Conservation (phyloP, 768 basidiomycete genomes). For the Dioszegia hungarica region DNA sequence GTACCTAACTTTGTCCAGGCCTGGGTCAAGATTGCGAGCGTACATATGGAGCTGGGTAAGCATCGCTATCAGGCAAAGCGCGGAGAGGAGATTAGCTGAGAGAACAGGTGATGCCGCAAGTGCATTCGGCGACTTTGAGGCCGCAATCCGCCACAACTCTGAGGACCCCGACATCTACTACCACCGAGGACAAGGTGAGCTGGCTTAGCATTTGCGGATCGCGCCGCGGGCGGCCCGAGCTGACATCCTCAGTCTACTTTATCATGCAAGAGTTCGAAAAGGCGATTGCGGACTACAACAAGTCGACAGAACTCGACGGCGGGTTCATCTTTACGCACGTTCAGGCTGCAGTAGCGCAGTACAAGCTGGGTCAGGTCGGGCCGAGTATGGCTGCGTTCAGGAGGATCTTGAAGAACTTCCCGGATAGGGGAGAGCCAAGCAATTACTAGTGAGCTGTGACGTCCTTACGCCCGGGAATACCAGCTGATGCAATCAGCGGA, state of each 20-base stretch:
- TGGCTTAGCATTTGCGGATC: too few relatives aligned
- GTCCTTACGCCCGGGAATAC: background rate
- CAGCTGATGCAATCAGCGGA: conserved; percentile 57
- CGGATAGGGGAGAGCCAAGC: conserved; percentile 76
- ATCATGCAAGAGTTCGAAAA: conserved; percentile 83
- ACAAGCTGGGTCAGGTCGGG: conserved; percentile 73
- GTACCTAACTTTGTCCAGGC: conserved; percentile 69
- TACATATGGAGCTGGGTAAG: conserved; percentile 84
- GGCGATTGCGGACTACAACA: conserved; percentile 84
- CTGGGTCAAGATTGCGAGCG: conserved; percentile 92
- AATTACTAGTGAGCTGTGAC: conserved; percentile 74
- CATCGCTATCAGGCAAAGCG: background rate
- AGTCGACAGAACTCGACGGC: conserved; percentile 80
- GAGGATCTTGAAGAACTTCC: conserved; percentile 76
- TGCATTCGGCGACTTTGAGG: conserved; percentile 86
- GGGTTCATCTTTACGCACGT: conserved; percentile 94
- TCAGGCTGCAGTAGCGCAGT: conserved; percentile 92
- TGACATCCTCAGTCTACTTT: conserved; percentile 66
- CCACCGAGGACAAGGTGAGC: conserved; percentile 88
- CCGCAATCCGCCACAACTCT: conserved; percentile 74
- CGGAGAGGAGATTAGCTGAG: background rate
- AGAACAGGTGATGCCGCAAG: conserved; percentile 59
- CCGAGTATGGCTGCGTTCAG: conserved; percentile 89
- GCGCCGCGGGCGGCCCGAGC: too few relatives aligned
- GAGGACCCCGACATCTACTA: conserved; percentile 95